Evolutionary conservation across 1,284 basidiomycete species (phyloP).

Genomic region (Trichosporon faecale): DNA sequence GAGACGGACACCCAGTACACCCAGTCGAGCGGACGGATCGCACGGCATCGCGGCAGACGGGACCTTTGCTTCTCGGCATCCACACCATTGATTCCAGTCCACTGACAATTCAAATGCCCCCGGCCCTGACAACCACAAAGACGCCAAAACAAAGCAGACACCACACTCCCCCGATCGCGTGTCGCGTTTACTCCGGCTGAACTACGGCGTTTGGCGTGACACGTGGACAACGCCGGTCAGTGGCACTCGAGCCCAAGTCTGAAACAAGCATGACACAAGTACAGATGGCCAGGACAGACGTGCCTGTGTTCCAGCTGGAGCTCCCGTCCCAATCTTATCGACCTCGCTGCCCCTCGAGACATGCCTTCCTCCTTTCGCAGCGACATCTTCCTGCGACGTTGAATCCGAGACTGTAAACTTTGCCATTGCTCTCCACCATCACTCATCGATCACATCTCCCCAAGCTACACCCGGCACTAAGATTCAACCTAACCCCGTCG

Average conservation of each 20-base stretch:
- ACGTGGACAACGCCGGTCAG: not conserved
- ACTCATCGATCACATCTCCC: not conserved
- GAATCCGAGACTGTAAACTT: conserved; percentile 1
- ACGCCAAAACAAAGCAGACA: not conserved
- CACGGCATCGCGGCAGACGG: not conserved
- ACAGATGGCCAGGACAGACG: not conserved
- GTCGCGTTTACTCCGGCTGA: not conserved
- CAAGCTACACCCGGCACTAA: not conserved
- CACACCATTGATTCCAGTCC: not conserved
- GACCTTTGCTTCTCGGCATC: not conserved
- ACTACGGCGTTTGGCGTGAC: not conserved
- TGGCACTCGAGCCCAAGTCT: not conserved
- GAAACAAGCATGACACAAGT: not conserved
- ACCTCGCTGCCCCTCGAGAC: not conserved
- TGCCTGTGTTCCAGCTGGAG: not conserved
- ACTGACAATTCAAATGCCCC: not conserved
- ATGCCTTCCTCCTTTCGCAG: not conserved
- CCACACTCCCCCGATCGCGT: not conserved
- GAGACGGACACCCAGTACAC: not conserved
- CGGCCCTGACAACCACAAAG: not conserved
- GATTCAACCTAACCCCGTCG: not conserved
- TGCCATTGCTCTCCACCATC: not conserved
- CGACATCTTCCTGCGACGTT: not conserved
- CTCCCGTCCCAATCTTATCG: conserved; percentile 3
- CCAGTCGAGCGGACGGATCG: not conserved